Percentiles rank a stretch among this genome's conserved stretches.
Evolutionary conservation across 371 early-diverging fungal species (phyloP).

Genomic region (Entomophthora muscae): DNA sequence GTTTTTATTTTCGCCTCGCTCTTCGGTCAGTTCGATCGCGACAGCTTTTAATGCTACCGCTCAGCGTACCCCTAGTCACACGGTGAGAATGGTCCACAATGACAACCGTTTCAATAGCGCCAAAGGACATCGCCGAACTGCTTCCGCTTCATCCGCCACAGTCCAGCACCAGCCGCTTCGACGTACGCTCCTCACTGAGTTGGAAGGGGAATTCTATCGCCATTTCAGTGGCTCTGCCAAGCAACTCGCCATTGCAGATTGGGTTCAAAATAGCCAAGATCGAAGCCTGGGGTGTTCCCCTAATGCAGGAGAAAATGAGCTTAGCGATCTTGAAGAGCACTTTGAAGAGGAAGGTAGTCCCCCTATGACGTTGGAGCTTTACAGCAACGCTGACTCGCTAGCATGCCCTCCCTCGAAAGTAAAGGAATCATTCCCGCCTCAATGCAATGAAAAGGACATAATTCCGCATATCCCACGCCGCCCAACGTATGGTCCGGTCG

Average conservation of each 20-base stretch:
- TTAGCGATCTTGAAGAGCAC: background rate
- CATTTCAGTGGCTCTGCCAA: conserved; percentile 1
- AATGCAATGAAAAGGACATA: background rate
- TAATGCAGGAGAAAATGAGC: background rate
- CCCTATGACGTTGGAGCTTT: background rate
- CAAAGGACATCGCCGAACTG: background rate
- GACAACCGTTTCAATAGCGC: conserved; percentile 1
- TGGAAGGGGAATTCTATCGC: conserved; percentile 6
- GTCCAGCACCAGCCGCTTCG: background rate
- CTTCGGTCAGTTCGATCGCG: conserved; percentile 1
- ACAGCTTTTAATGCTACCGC: background rate
- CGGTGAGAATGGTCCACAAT: conserved; percentile 5
- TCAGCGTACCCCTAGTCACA: background rate
- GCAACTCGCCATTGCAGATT: background rate
- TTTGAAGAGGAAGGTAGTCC: background rate
- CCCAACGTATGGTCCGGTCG: background rate
- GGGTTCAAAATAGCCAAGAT: background rate
- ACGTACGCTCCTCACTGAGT: background rate
- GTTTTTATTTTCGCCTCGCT: background rate
- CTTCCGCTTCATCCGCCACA: background rate
- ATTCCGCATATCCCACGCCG: background rate
- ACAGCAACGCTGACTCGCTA: background rate
- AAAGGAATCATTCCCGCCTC: background rate
- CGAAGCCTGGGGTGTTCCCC: background rate
- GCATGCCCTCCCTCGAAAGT: background rate